Percentiles rank a stretch among this genome's conserved stretches.
These are phyloP conservation scores for Byssochlamys sp. DNA, from an alignment of 2,329 filamentous ascomycete species.

Conservation along the genomic window DNA sequence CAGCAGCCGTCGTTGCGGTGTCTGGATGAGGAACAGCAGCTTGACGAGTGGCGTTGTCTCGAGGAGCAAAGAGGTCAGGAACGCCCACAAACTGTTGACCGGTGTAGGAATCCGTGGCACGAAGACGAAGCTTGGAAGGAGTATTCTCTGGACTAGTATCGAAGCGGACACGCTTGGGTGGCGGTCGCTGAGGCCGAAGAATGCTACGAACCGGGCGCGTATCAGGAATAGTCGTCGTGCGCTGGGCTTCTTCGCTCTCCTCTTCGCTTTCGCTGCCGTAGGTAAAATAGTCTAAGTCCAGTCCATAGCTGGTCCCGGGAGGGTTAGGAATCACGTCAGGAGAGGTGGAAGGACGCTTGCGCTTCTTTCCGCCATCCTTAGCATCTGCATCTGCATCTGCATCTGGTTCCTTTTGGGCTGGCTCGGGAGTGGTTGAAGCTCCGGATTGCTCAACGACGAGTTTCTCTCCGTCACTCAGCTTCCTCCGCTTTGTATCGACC, in stretches of 20 bases:
- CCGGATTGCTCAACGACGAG: not conserved
- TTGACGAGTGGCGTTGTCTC: not conserved
- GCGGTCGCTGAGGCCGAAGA: constrained; percentile 5
- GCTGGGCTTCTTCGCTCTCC: constrained; percentile 9
- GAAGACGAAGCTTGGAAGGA: constrained; percentile 11
- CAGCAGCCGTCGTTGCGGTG: not conserved
- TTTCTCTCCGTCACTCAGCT: not conserved
- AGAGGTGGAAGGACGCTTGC: constrained; percentile 27
- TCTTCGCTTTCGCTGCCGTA: constrained; percentile 24
- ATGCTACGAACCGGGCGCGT: constrained; percentile 4
- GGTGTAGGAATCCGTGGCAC: constrained; percentile 1
- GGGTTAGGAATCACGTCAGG: constrained; percentile 36
- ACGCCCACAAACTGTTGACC: not conserved
- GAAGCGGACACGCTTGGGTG: constrained; percentile 14
- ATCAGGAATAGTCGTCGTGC: constrained; percentile 4
- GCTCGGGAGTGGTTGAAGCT: not conserved
- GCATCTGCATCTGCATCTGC: not conserved
- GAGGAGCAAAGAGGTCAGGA: not conserved
- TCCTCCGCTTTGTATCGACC: constrained; percentile 1
- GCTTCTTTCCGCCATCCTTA: constrained; percentile 19
- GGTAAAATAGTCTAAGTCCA: constrained; percentile 31
- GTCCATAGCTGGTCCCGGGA: constrained; percentile 30
- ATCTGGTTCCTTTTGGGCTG: not conserved
- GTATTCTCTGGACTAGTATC: constrained; percentile 13
- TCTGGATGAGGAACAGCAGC: not conserved